Percentiles rank a stretch among this genome's conserved stretches.
Conservation (phyloP, 2,329 filamentous ascomycete genomes). For the Monosporascus sp. region DNA sequence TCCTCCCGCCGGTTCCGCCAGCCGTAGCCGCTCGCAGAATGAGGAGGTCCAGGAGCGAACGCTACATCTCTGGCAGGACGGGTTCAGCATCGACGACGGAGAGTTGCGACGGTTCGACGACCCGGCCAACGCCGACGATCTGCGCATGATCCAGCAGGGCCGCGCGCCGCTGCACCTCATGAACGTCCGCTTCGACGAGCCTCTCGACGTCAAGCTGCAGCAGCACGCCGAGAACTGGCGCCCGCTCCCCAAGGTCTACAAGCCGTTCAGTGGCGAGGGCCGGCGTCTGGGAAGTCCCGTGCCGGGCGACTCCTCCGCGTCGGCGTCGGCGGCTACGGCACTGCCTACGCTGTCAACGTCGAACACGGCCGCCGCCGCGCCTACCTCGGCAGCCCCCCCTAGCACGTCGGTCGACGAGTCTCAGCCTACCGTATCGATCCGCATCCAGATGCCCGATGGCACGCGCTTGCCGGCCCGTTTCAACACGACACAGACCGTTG, state of each 20-base stretch:
- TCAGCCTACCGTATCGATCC: constrained; percentile 63
- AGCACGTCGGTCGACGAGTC: constrained; percentile 51
- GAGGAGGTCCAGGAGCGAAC: constrained; percentile 58
- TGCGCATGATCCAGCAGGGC: constrained; percentile 71
- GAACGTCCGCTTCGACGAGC: constrained; percentile 68
- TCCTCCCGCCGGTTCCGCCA: constrained; percentile 19
- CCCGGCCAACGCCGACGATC: constrained; percentile 64
- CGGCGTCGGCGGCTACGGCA: constrained; percentile 28
- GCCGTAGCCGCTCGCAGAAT: constrained; percentile 27
- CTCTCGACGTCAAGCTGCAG: constrained; percentile 73
- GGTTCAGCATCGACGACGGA: constrained; percentile 81
- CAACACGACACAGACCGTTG: constrained; percentile 73
- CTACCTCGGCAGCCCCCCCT: constrained; percentile 10
- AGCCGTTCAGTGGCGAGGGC: constrained; percentile 67
- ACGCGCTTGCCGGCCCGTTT: constrained; percentile 74
- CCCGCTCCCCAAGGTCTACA: constrained; percentile 68
- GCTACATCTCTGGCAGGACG: constrained; percentile 77
- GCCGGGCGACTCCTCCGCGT: constrained; percentile 48
- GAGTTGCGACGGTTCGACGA: constrained; percentile 74
- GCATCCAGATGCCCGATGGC: constrained; percentile 75
- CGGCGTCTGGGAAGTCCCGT: constrained; percentile 73
- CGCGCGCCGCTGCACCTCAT: constrained; percentile 73
- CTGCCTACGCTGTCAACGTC: constrained; percentile 27
- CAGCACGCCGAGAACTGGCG: constrained; percentile 72
- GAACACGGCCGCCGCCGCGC: constrained; percentile 26